A percentile compares a stretch with the other conserved stretches of the same genome.
Evolutionary conservation across 768 basidiomycete species (phyloP).

Genomic region (Rhizopogon vesiculosus): DNA sequence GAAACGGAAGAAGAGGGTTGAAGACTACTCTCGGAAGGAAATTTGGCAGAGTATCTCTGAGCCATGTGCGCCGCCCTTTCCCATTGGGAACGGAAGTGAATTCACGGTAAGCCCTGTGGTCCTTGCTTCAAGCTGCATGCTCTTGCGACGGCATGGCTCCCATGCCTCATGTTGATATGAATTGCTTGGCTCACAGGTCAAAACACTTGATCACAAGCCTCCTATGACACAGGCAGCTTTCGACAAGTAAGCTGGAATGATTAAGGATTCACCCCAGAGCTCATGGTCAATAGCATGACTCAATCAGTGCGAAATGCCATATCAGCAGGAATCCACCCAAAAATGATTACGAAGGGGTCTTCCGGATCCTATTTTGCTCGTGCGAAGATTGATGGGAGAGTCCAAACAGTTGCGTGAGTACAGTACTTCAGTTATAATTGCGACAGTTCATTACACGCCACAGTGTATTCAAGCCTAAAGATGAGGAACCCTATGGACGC

Average conservation of each 20-base stretch:
- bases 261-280: conserved; percentile 1
- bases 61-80: conserved; percentile 41
- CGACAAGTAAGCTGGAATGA: conserved; percentile 46
- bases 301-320: conserved; percentile 68
- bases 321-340: conserved; percentile 75
- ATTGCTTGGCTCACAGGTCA: conserved; percentile 39
- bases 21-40: conserved; percentile 59
- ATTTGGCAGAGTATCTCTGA: conserved; percentile 83
- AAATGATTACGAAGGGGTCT: conserved; percentile 87
- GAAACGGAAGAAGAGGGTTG: conserved; percentile 70
- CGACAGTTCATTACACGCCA: background rate
- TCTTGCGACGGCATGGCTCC: background rate
- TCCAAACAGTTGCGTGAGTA: conserved; percentile 78
- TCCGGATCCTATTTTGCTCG: conserved; percentile 93
- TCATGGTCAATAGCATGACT: conserved; percentile 40
- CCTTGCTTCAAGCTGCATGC: background rate
- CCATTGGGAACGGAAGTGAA: conserved; percentile 22
- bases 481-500: conserved; percentile 84
- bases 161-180: background rate
- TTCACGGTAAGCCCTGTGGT: conserved; percentile 12
- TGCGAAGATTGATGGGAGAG: conserved; percentile 66
- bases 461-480: conserved; percentile 90
- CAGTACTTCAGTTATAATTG: background rate
- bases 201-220: conserved; percentile 76
- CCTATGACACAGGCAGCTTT: conserved; percentile 75